Base-by-base conservation (phyloP, 2,329 filamentous ascomycete genomes). In the Calonectria pseudoreteaudii region DNA sequence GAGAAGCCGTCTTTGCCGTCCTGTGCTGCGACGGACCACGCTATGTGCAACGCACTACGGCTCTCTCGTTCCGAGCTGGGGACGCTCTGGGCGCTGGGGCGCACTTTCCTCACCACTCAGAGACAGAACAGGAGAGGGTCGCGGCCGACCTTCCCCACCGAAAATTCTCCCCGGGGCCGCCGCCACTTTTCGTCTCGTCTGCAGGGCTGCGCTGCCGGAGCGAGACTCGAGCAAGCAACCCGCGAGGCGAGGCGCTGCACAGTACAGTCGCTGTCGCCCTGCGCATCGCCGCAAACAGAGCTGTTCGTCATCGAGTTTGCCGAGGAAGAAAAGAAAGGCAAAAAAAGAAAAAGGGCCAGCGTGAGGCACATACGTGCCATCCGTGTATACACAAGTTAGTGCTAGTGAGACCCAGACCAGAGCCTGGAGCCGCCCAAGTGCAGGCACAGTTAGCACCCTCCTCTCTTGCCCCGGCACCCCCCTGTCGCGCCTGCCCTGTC, bases 1-100 rank as follows among this genome's bases (percentile, higher is more conserved):
- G 16, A 73, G 74, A 75, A 76, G 78, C 78, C 78, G 78, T 80
- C 70, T 79, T 80, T 79, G 76, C 78, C 78, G 78, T 78, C 65
- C 70, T 66, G 68, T 72, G 52, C 66, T 52, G 70, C 66, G 52
- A 60, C 41, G 50, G 60, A 70, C 66, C 66, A 70, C 71, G 71
- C 66, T 73, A 73, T 60, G 66, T 73, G 71, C 66, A 62, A 73
- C 71, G 71, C 71, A 73, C 74, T 78, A 78, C 78, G 78, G 78
- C 78, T 80, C 73, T 68, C 70, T 74, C 70, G 74, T 80, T 80
- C 78, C 78, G 78, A 80, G 73, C 65, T 74, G 70, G 49, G 47
- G 64, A 60, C 56, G 56, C 56, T 60, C 56, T 60, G 56, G 56
- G 56, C 56, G 34, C 56, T 62, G 56, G 56, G 56, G 56, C 56